Base-by-base conservation (phyloP, 2,329 filamentous ascomycete genomes). In the Blastomyces emzantsi region DNA sequence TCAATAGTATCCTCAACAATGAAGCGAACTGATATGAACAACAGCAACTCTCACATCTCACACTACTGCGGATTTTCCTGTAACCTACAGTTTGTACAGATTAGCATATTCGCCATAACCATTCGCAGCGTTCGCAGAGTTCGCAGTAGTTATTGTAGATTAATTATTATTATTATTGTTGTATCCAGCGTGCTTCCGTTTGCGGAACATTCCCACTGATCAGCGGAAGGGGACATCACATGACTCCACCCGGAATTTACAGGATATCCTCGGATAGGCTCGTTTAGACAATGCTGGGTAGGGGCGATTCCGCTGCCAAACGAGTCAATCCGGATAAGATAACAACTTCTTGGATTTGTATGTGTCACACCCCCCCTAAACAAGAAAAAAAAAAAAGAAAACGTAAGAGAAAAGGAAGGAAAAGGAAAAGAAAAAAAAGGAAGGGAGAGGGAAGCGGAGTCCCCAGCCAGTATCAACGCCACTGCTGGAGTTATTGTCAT, bases 251-350 rank as follows among this genome's bases (percentile, higher is more conserved):
- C 30, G 64, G 54, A 28, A 36, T 33, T 19, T 49, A 4, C 19
- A 39, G 65, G 62, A 66, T 51, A 67, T 9, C 7, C 19, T 56
- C 64, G 66, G 66, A 67, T 55, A 65, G 2, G 13, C 33, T 64
- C 66, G 66, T 60, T 56, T 67, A 33, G 61, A 28, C 45, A 19
- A 39, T 57, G 55, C 36, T 41, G 3, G 19, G 13, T 5, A 22
- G 36, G n/a, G 55, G 33, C 33, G 15, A 13, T 17, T 57, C 55
- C 55, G 55, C 36, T 28, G 36, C 55, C 55, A 41, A 36, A 55
- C 52, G 28, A 55, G 52, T n/a, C 15, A 36, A 55, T 36, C 52
- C 52, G 52, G 52, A 22, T 22, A 9, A 57, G n/a, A 57, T 15
- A 56, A n/a, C 33, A 47, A 5, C 45, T 11, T 25, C n/a, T 11